These are phyloP conservation scores for Coccomyxa sp. DNA, from an alignment of 139 green algal genomes.

Conservation along the genomic window DNA sequence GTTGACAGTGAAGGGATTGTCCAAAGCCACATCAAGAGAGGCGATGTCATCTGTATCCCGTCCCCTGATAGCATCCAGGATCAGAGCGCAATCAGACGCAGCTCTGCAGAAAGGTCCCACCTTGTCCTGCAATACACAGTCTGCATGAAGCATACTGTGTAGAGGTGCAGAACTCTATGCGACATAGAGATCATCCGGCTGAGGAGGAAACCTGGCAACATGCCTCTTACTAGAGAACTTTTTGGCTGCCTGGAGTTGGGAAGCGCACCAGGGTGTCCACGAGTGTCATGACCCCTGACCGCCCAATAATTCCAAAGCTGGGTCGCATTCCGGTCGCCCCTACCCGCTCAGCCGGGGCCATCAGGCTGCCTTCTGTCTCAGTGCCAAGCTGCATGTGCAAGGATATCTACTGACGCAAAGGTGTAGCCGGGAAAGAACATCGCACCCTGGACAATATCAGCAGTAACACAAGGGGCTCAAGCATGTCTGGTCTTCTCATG, in stretches of 20 bases:
- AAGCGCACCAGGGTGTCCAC: constrained; percentile 22
- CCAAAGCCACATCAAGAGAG: constrained; percentile 3
- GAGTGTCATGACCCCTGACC: constrained; percentile 28
- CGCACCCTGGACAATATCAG: too few relatives aligned
- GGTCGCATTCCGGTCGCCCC: constrained; percentile 13
- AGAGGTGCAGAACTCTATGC: background rate
- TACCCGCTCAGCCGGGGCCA: constrained; percentile 12
- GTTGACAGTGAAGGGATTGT: constrained; percentile 5
- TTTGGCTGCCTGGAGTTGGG: too few relatives aligned
- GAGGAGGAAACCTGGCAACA: background rate
- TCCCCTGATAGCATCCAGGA: constrained; percentile 18
- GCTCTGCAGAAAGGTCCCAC: constrained; percentile 24
- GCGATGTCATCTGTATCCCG: constrained; percentile 9
- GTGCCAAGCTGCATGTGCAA: constrained; percentile 21
- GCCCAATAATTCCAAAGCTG: constrained; percentile 25
- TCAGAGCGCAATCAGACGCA: constrained; percentile 16
- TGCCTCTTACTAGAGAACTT: too few relatives aligned
- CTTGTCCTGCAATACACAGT: constrained; percentile 22
- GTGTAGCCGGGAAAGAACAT: too few relatives aligned
- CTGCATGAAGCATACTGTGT: background rate
- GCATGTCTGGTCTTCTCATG: too few relatives aligned
- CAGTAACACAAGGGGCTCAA: too few relatives aligned
- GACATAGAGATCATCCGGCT: background rate
- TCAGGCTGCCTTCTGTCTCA: constrained; percentile 28
- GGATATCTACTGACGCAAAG: too few relatives aligned